These are phyloP conservation scores for Silene coronaria DNA, from an alignment of 179 eudicot genomes.

Conservation along the genomic window DNA sequence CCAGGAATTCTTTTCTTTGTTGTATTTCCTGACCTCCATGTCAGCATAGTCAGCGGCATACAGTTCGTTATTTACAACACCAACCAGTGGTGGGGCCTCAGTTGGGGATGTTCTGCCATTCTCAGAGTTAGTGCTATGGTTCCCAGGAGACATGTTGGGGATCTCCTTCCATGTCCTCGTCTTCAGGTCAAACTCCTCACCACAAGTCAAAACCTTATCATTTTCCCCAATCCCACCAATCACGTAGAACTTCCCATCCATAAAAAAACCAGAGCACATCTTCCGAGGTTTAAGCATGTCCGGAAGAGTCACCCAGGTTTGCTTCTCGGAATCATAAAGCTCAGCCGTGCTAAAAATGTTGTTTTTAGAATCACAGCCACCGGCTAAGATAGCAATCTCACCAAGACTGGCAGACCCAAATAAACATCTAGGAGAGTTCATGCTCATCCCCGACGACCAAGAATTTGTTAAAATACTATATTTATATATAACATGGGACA, in stretches of 20 bases:
- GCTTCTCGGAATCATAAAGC: constrained; percentile 68
- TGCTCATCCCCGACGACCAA: constrained; percentile 65
- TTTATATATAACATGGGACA: constrained; percentile 51
- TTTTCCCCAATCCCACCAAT: constrained; percentile 72
- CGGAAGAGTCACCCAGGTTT: constrained; percentile 59
- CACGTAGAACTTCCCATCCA: constrained; percentile 78
- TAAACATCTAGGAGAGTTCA: constrained; percentile 71
- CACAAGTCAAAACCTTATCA: constrained; percentile 52
- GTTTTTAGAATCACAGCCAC: constrained; percentile 67
- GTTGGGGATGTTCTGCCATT: constrained; percentile 45
- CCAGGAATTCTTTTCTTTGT: constrained; percentile 48
- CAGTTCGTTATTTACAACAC: constrained; percentile 75
- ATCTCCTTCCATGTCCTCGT: constrained; percentile 59
- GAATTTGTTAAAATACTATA: constrained; percentile 67
- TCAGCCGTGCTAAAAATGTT: constrained; percentile 55
- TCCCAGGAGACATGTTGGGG: constrained; percentile 64
- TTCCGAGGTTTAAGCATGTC: constrained; percentile 65
- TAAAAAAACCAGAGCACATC: constrained; percentile 80
- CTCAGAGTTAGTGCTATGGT: constrained; percentile 35
- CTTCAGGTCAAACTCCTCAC: constrained; percentile 67
- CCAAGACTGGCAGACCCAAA: constrained; percentile 87
- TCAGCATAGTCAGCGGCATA: constrained; percentile 81
- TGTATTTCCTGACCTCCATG: constrained; percentile 61
- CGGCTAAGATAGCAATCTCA: constrained; percentile 72
- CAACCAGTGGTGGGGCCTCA: constrained; percentile 81